Evolutionary conservation across 352 stramenopile species (phyloP).

Genomic region (Globisporangium mamillatum): DNA sequence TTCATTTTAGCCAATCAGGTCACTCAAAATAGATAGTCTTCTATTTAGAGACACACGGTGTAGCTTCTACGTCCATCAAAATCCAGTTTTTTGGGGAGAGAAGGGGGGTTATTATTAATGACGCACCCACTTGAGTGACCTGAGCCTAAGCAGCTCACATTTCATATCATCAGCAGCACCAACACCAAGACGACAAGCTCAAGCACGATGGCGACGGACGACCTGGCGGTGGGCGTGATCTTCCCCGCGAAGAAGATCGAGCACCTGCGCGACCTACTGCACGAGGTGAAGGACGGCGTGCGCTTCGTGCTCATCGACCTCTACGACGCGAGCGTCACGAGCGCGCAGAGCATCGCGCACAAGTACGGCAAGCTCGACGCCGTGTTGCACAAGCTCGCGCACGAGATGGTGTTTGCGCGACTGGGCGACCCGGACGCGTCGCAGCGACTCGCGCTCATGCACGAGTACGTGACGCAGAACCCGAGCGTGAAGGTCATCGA

Average conservation of each 20-base stretch:
- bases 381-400: conserved; percentile 78
- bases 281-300: conserved; percentile 37
- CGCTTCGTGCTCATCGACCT: conserved; percentile 79
- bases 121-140: neutral
- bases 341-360: conserved; percentile 32
- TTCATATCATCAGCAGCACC: neutral
- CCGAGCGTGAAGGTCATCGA: conserved; percentile 61
- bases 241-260: conserved; percentile 85
- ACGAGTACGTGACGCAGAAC: conserved; percentile 38
- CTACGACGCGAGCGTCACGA: conserved; percentile 30
- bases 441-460: conserved; percentile 51
- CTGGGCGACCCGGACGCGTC: conserved; percentile 45
- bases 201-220: conserved; percentile 18
- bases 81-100: neutral
- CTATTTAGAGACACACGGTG: conserved; percentile 4
- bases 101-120: neutral
- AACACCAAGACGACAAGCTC: neutral
- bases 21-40: neutral
- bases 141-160: neutral
- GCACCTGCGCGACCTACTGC: conserved; percentile 64
- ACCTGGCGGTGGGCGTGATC: conserved; percentile 67
- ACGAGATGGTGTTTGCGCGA: conserved; percentile 78
- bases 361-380: conserved; percentile 54
- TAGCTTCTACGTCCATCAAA: neutral
- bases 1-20: neutral